Evolutionary conservation across 805 yeast species (phyloP).

Genomic region (Teunomyces funiuensis): DNA sequence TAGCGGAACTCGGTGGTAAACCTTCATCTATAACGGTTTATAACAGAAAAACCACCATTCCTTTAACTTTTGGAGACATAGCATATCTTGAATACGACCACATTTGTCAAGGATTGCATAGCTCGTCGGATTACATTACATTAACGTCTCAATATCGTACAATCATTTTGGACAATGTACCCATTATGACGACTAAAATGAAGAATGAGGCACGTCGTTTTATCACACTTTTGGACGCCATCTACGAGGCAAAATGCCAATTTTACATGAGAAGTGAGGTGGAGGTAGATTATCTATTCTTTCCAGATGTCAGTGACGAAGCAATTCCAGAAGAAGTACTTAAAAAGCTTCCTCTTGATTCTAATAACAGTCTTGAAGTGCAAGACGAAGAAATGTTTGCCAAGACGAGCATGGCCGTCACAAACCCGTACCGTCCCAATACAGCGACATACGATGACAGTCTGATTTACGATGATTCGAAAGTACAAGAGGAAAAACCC

Average conservation of each 20-base stretch:
- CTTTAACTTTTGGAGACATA: conserved; percentile 35
- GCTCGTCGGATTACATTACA: conserved; percentile 71
- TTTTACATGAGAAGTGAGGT: conserved; percentile 53
- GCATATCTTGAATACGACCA: conserved; percentile 53
- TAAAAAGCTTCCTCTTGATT: conserved; percentile 15
- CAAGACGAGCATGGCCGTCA: conserved; percentile 56
- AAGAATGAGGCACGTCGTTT: conserved; percentile 69
- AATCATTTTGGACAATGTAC: conserved; percentile 59
- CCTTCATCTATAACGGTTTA: conserved; percentile 48
- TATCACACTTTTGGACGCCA: conserved; percentile 65
- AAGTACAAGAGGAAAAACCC: conserved; percentile 12
- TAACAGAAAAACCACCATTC: conserved; percentile 52
- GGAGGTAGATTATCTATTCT: conserved; percentile 54
- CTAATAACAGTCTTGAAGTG: conserved; percentile 36
- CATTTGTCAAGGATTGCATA: conserved; percentile 55
- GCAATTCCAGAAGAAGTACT: conserved; percentile 12
- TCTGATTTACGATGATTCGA: conserved; percentile 2
- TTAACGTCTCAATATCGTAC: conserved; percentile 60
- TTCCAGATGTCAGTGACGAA: conserved; percentile 46
- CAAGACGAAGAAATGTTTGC: conserved; percentile 73
- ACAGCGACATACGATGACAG: conserved; percentile 49
- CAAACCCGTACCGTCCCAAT: conserved; percentile 69
- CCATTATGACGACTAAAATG: conserved; percentile 53
- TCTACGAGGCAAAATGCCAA: conserved; percentile 66
- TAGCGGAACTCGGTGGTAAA: conserved; percentile 18